Evolutionary conservation across 2,329 filamentous ascomycete species (phyloP).

Genomic region (Penicillium aurantiogriseum): DNA sequence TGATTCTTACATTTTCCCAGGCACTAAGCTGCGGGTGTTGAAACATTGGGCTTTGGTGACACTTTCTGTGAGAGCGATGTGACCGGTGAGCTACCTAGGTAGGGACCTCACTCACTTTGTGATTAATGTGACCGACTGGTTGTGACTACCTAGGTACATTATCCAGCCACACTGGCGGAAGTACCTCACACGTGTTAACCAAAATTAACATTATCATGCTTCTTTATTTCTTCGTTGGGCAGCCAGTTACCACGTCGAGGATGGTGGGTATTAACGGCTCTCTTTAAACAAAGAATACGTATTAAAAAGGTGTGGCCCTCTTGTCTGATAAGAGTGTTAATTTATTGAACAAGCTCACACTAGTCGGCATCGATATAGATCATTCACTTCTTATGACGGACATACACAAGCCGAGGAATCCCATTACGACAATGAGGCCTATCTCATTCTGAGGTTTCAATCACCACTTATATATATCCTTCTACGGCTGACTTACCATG

Average conservation of each 20-base stretch:
- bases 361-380: background rate
- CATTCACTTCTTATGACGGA: background rate
- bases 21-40: background rate
- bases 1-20: slow-evolving; percentile 1
- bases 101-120: background rate
- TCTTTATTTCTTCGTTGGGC: background rate
- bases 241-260: background rate
- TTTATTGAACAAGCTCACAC: too few relatives aligned
- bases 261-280: background rate
- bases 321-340: background rate
- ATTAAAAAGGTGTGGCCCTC: background rate
- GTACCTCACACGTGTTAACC: background rate
- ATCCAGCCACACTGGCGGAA: slow-evolving; percentile 22
- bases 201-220: background rate
- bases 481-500: background rate
- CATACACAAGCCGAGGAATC: background rate
- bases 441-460: background rate
- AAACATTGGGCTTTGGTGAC: background rate
- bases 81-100: slow-evolving; percentile 65
- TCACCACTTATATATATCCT: background rate
- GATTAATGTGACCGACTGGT: slow-evolving; percentile 21
- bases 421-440: background rate
- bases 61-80: slow-evolving; percentile 50
- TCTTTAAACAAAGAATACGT: too few relatives aligned
- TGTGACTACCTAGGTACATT: slow-evolving; percentile 23